Conservation (phyloP, 2,329 filamentous ascomycete genomes). For the Talaromyces marneffei region DNA sequence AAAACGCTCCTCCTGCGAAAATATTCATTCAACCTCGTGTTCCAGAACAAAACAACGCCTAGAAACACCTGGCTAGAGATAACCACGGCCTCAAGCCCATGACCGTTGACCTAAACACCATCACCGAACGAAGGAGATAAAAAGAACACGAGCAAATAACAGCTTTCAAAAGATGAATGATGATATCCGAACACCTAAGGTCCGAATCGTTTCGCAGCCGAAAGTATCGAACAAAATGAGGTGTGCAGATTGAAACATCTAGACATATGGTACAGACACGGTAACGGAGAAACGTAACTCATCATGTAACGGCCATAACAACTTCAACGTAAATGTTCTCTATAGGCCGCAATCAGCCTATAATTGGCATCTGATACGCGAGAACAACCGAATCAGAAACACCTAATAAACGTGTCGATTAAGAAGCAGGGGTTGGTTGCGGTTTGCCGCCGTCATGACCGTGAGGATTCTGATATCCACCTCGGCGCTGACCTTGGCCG, state of each 20-base stretch:
- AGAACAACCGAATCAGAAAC: background rate
- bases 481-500: constrained; percentile 38
- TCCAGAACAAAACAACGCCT: constrained; percentile 2
- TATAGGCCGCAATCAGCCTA: background rate
- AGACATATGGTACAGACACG: constrained; percentile 15
- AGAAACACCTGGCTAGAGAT: constrained; percentile 5
- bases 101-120: constrained; percentile 12
- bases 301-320: constrained; percentile 13
- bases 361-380: background rate
- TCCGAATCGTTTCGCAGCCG: constrained; percentile 2
- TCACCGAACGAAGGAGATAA: constrained; percentile 4
- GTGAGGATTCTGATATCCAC: constrained; percentile 27
- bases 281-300: constrained; percentile 13
- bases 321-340: constrained; percentile 10
- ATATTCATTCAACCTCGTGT: background rate
- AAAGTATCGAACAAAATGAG: background rate
- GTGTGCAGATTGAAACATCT: constrained; percentile 9
- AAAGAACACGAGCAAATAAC: background rate
- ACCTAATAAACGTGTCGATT: constrained; percentile 7
- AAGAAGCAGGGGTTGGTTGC: constrained; percentile 28
- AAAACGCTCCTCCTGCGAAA: constrained; percentile 6
- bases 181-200: background rate
- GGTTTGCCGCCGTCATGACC: constrained; percentile 26
- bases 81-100: constrained; percentile 3
- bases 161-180: background rate